phyloP scores from a whole-genome alignment of 2,329 filamentous ascomycete genomes.

The Coleophoma eucalyptorum region DNA sequence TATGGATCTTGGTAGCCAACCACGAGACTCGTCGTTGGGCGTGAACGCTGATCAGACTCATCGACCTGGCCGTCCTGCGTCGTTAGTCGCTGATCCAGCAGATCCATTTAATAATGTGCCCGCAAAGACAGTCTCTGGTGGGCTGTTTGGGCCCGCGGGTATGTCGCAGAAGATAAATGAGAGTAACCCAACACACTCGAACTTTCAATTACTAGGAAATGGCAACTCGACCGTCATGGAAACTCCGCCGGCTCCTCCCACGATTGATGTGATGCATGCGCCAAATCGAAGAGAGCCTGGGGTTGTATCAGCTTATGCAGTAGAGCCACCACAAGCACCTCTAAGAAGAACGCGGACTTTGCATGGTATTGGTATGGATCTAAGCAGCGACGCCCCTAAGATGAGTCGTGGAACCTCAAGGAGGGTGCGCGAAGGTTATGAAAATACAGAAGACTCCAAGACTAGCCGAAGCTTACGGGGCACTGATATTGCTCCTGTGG shows the following conservation, averaged over 20 bases:
- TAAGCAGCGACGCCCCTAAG: constrained; percentile 28
- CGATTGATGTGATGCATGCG: constrained; percentile 27
- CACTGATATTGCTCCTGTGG: constrained; percentile 21
- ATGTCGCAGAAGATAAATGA: constrained; percentile 28
- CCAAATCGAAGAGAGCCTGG: constrained; percentile 23
- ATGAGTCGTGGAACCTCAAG: constrained; percentile 28
- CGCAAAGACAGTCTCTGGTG: constrained; percentile 20
- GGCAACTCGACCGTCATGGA: constrained; percentile 51
- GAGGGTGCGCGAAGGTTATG: constrained; percentile 24
- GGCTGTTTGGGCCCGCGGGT: constrained; percentile 25
- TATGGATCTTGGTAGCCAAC: constrained; percentile 14
- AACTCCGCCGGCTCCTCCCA: constrained; percentile 52
- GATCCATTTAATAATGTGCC: constrained; percentile 29
- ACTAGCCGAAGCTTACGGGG: constrained; percentile 17
- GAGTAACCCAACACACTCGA: constrained; percentile 29
- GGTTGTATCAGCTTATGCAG: constrained; percentile 20
- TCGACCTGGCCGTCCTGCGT: constrained; percentile 17
- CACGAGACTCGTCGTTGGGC: constrained; percentile 10
- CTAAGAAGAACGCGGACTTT: constrained; percentile 29
- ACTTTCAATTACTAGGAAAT: constrained; percentile 24
- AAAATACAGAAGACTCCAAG: constrained; percentile 23
- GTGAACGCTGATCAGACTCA: constrained; percentile 20
- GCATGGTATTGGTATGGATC: constrained; percentile 28
- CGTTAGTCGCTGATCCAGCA: constrained; percentile 20
- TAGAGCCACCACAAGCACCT: constrained; percentile 46